These are phyloP conservation scores for Aleurites moluccanus DNA, from an alignment of 441 rosid species.

Conservation along the genomic window DNA sequence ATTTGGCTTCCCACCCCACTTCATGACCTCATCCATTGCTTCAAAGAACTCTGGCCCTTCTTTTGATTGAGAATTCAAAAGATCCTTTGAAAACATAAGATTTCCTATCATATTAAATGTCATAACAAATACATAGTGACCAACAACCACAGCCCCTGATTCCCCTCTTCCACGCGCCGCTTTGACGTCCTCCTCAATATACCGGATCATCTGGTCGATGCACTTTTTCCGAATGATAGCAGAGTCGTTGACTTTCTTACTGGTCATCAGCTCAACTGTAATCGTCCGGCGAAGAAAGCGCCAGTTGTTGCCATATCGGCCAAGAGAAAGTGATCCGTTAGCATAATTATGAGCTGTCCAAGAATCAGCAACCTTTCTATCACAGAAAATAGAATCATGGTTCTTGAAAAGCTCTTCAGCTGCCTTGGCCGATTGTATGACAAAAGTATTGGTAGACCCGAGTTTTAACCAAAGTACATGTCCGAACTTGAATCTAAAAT, in stretches of 20 bases:
- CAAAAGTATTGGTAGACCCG: conserved; percentile 19
- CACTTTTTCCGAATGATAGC: conserved; percentile 11
- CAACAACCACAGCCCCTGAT: conserved; percentile 13
- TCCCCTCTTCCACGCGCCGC: conserved; percentile 5
- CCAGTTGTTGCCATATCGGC: conserved; percentile 20
- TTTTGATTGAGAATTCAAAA: conserved; percentile 10
- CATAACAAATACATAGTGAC: conserved; percentile 15
- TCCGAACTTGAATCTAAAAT: conserved; percentile 21
- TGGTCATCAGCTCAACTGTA: conserved; percentile 14
- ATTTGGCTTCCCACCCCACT: conserved; percentile 23
- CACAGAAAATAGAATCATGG: conserved; percentile 15
- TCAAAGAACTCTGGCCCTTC: conserved; percentile 20
- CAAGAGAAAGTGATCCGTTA: conserved; percentile 5
- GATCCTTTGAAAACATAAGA: conserved; percentile 22
- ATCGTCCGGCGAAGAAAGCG: conserved; percentile 14
- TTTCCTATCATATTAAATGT: conserved; percentile 28
- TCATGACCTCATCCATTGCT: conserved; percentile 22
- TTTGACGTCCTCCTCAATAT: conserved; percentile 5
- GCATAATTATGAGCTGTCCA: conserved; percentile 21
- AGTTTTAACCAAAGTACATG: conserved; percentile 26
- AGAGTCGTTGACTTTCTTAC: conserved; percentile 11
- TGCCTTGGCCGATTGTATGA: conserved; percentile 20
- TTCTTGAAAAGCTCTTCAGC: conserved; percentile 23
- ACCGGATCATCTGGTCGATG: conserved; percentile 12
- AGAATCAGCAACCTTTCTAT: conserved; percentile 10